Percentiles rank a stretch among this genome's conserved stretches.
These are phyloP conservation scores for Zymoseptoria ardabiliae DNA, from an alignment of 2,329 filamentous ascomycete species.

Conservation along the genomic window DNA sequence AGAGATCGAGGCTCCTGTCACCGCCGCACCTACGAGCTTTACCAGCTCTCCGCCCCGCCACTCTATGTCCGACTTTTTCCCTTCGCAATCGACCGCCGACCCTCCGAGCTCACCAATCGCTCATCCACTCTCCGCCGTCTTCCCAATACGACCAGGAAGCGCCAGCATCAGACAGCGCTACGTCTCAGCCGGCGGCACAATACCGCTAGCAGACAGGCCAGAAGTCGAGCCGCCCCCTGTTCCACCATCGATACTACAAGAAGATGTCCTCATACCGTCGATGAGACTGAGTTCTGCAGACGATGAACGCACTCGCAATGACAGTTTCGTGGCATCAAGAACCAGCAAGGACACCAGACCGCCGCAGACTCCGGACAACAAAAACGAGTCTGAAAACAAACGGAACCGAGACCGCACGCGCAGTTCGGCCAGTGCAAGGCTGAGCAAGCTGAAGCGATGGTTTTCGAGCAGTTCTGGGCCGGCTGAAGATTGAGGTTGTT, in stretches of 20 bases:
- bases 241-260: background rate
- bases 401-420: background rate
- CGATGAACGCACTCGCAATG: background rate
- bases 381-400: background rate
- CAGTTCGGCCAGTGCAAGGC: background rate
- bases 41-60: background rate
- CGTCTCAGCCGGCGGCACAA: background rate
- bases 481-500: background rate
- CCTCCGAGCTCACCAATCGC: background rate
- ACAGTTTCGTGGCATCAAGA: background rate
- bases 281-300: background rate
- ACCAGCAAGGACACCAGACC: background rate
- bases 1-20: conserved; percentile 11
- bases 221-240: background rate
- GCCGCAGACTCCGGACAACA: background rate
- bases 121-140: background rate
- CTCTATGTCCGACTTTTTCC: background rate
- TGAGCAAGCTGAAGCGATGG: background rate
- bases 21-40: conserved; percentile 1
- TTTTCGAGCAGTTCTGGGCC: background rate
- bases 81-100: background rate
- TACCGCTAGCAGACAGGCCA: background rate
- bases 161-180: background rate
- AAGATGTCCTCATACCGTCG: background rate
- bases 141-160: background rate